Evolutionary conservation across 2,329 filamentous ascomycete species (phyloP), one percentile per base, ranked within the genome.

Genomic region (Rachicladosporium sp.): DNA sequence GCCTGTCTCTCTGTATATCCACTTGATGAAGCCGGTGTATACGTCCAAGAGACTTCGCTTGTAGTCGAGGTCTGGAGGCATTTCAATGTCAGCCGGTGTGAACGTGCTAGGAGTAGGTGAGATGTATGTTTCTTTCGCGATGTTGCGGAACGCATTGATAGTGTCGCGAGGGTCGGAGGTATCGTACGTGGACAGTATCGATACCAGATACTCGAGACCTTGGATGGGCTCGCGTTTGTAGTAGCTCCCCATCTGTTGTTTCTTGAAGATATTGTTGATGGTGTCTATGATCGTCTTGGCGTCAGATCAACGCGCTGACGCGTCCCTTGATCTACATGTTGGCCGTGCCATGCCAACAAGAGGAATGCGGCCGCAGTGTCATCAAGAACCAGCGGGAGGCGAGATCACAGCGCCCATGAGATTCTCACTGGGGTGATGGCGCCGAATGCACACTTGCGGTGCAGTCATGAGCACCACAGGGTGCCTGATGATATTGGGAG

Each of bases 11-110:
- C 29, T 8, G 4, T 47, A 37, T 5, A 42, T 36, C 31, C 43
- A 51, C 12, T 40, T 13, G 2, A 52, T 35, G 11, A 52, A 53
- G 10, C 45, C 37, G 3, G 39, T 42, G 32, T 51, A 53, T 1
- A 52, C 42, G 13, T 41, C 33, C 4, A 45, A 23, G 7, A 38
- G 31, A n/a, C 15, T 23, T 23, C 35, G 40, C 3, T 10, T 38
- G 38, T 45, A 45, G 36, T 43, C 38, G 7, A 38, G 21, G 13
- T 11, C 21, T 10, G 35, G 33, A 9, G 42, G 29, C 11, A n/a
- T 12, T 6, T 12, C 15, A 3, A 19, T 19, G n/a, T n/a, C n/a
- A 19, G 15, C 15, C 15, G 15, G 3, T 5, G 3, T 19, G 15
- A 5, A 19, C 3, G 15, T 19, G 5, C 15, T 5, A 19, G 15